Evolutionary conservation across 306 rosid species (phyloP).

Genomic region (Medicago lupulina): DNA sequence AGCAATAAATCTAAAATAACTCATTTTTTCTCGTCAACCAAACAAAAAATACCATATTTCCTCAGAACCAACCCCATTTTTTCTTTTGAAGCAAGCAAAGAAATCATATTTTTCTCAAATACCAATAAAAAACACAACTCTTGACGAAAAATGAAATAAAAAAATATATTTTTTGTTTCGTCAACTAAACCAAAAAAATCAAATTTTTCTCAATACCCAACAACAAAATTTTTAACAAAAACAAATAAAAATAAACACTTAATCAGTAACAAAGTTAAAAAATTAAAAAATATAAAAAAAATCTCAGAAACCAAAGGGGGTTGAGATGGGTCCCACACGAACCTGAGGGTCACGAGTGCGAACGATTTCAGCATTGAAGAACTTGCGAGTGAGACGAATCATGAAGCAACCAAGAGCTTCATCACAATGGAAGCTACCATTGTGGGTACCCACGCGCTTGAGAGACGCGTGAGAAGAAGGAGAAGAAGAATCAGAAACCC

Average conservation of each 20-base stretch:
- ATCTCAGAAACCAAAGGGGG: not conserved
- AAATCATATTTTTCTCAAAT: not conserved
- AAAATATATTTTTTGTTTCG: not conserved
- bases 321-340: not conserved
- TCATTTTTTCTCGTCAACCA: not conserved
- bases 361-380: slow-evolving; percentile 74
- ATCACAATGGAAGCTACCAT: slow-evolving; percentile 97
- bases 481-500: slow-evolving; percentile 37
- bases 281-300: not conserved
- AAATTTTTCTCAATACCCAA: not conserved
- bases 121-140: not conserved
- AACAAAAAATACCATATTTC: not conserved
- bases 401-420: slow-evolving; percentile 99
- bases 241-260: not conserved
- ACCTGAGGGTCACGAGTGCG: slow-evolving; percentile 88
- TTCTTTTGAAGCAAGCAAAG: not conserved
- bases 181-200: not conserved
- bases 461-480: slow-evolving; percentile 47
- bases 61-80: not conserved
- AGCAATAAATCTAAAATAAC: slow-evolving; percentile 3
- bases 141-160: not conserved
- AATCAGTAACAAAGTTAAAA: not conserved
- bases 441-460: slow-evolving; percentile 94
- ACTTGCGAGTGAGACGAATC: slow-evolving; percentile 88
- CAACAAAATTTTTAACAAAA: not conserved